Conservation (phyloP, 371 early-diverging fungal genomes). For the Ordospora colligata region DNA sequence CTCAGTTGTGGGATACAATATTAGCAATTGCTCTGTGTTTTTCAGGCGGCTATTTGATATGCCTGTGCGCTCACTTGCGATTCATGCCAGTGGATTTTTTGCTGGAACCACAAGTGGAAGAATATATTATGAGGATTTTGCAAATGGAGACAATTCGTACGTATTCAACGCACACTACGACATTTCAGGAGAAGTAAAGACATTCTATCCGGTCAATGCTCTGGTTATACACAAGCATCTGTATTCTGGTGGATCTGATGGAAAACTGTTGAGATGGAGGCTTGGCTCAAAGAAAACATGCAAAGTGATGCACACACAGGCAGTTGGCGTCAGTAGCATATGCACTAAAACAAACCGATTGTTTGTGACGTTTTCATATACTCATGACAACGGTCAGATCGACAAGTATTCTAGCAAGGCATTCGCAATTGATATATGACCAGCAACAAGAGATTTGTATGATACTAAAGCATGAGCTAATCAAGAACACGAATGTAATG, state of each 20-base stretch:
- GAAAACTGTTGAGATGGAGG: constrained; percentile 12
- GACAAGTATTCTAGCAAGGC: too few species aligned
- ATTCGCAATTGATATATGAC: too few species aligned
- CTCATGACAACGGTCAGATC: background rate
- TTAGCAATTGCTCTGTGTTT: background rate
- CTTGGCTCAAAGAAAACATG: background rate
- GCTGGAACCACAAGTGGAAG: constrained; percentile 7
- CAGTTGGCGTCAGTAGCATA: background rate
- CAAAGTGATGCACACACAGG: background rate
- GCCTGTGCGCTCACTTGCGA: background rate
- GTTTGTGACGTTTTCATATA: background rate
- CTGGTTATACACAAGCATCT: background rate
- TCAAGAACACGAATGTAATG: background rate
- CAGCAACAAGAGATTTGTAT: background rate
- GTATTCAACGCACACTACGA: constrained; percentile 19
- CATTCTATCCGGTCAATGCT: constrained; percentile 26
- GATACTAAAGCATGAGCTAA: too few species aligned
- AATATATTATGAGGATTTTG: constrained; percentile 1
- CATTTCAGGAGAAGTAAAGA: constrained; percentile 3
- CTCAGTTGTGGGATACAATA: background rate
- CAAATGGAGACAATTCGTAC: background rate
- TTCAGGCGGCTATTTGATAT: background rate
- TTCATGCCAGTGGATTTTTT: background rate
- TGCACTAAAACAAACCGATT: background rate
- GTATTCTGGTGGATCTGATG: constrained; percentile 20